A percentile compares a stretch with the other conserved stretches of the same genome.
Evolutionary conservation across 179 eudicot species (phyloP).

Genomic region (Beta corolliflora): DNA sequence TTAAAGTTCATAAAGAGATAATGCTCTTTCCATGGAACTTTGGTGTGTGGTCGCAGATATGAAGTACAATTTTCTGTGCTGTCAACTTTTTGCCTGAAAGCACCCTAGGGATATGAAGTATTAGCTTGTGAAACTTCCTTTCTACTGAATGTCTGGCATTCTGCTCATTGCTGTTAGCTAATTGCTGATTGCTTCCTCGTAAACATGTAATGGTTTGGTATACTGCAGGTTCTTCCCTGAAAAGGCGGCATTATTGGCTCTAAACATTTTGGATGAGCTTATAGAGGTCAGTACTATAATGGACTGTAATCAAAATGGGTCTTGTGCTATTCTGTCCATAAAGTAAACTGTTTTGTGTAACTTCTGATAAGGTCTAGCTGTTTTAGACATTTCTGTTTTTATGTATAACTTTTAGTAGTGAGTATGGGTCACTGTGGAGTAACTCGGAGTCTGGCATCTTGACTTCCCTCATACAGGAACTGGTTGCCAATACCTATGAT

Average conservation of each 20-base stretch:
- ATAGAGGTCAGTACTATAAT: slow-evolving; percentile 51
- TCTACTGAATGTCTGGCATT: not conserved
- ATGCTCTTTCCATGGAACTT: not conserved
- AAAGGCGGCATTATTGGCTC: slow-evolving; percentile 71
- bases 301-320: not conserved
- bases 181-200: not conserved
- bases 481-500: not conserved
- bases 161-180: not conserved
- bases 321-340: not conserved
- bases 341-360: not conserved
- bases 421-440: not conserved
- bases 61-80: not conserved
- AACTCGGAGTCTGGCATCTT: not conserved
- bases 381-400: not conserved
- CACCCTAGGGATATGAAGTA: not conserved
- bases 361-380: not conserved
- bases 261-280: slow-evolving; percentile 74
- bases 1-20: not conserved
- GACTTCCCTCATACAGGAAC: not conserved
- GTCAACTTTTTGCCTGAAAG: not conserved
- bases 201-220: not conserved
- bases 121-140: not conserved
- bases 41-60: not conserved
- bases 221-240: slow-evolving; percentile 88
- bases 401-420: not conserved